A percentile compares a stretch with the other conserved stretches of the same genome.
These are phyloP conservation scores for Leucoagaricus sp. DNA, from an alignment of 1,284 basidiomycete species.

Conservation along the genomic window DNA sequence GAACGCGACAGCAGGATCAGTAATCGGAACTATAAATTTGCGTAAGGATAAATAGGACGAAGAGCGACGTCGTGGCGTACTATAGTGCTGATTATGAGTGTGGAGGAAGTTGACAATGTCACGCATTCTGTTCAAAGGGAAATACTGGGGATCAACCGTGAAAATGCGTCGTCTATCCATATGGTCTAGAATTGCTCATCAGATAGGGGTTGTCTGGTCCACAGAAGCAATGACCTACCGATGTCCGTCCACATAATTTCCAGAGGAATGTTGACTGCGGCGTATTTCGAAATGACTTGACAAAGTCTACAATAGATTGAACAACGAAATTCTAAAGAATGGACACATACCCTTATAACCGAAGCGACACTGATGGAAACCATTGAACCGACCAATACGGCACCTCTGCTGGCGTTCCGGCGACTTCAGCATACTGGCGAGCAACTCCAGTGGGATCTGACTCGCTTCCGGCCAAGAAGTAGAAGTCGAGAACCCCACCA, in stretches of 20 bases:
- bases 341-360: slow-evolving; percentile 54
- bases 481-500: slow-evolving; percentile 72
- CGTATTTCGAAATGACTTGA: slow-evolving; percentile 64
- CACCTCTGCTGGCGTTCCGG: slow-evolving; percentile 63
- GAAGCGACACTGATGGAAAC: slow-evolving; percentile 73
- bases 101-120: slow-evolving; percentile 63
- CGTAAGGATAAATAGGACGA: background rate
- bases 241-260: slow-evolving; percentile 83
- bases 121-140: slow-evolving; percentile 61
- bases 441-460: slow-evolving; percentile 61
- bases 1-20: slow-evolving; percentile 70
- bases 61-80: slow-evolving; percentile 34
- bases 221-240: too few relatives aligned
- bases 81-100: slow-evolving; percentile 55
- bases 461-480: slow-evolving; percentile 71
- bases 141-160: slow-evolving; percentile 68
- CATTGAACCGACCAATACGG: slow-evolving; percentile 74
- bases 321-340: background rate
- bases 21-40: slow-evolving; percentile 60
- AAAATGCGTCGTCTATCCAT: slow-evolving; percentile 71
- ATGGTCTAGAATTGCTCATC: slow-evolving; percentile 59
- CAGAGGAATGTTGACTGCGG: slow-evolving; percentile 60
- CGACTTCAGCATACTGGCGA: slow-evolving; percentile 66
- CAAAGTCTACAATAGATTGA: slow-evolving; percentile 43
- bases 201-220: too few relatives aligned